phyloP scores from a whole-genome alignment of 169 alveolate species.

The Toxoplasma gondii region DNA sequence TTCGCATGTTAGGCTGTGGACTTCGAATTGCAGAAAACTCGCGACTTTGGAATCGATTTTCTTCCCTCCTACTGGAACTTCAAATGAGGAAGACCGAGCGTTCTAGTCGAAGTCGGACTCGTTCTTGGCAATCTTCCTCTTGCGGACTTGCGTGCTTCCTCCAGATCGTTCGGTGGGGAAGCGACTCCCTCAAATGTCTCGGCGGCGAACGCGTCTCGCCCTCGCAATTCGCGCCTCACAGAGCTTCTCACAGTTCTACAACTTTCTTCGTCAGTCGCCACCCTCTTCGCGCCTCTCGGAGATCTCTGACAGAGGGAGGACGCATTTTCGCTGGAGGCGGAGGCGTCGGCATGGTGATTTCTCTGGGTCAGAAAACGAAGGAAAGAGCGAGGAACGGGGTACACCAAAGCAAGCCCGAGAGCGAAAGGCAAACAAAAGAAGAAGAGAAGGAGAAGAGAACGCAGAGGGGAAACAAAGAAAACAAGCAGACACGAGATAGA shows the following conservation, averaged over 20 bases:
- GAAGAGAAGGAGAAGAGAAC: too few species aligned
- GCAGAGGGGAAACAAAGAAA: not conserved
- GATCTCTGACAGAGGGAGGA: not conserved
- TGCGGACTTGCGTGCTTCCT: not conserved
- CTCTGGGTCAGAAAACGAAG: not conserved
- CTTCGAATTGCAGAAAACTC: too few species aligned
- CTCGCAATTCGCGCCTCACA: not conserved
- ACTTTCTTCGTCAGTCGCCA: not conserved
- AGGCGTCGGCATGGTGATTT: not conserved
- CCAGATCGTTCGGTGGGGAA: not conserved
- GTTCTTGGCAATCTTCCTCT: too few species aligned
- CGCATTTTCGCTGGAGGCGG: conserved; percentile 17
- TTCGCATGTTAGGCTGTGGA: too few species aligned
- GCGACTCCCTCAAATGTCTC: not conserved
- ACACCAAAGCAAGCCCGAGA: too few species aligned
- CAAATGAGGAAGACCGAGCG: too few species aligned
- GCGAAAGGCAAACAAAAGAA: too few species aligned
- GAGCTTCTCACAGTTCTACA: not conserved
- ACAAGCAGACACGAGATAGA: not conserved
- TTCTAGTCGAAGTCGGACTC: too few species aligned
- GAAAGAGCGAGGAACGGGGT: not conserved
- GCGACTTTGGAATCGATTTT: not conserved
- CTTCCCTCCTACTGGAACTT: too few species aligned
- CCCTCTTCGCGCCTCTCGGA: not conserved
- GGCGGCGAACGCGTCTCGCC: conserved; percentile 17